Conservation (phyloP, 768 basidiomycete species). For the Scleroderma citrinum region DNA sequence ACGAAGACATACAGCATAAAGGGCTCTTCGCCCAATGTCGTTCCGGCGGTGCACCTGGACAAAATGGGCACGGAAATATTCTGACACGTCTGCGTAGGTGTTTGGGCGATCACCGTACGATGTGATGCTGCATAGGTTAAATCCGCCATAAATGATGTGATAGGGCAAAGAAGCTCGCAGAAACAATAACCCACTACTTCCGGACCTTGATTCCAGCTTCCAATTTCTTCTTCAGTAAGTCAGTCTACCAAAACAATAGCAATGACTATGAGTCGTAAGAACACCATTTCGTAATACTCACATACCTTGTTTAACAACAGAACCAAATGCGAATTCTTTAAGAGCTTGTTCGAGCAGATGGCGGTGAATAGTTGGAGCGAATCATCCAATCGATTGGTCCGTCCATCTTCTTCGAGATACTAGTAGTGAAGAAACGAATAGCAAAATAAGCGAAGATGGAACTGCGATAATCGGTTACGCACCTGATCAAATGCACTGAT, state of each 20-base stretch:
- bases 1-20: slow-evolving; percentile 53
- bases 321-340: slow-evolving; percentile 67
- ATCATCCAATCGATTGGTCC: slow-evolving; percentile 76
- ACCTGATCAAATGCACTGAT: slow-evolving; percentile 87
- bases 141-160: neutral
- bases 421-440: slow-evolving; percentile 24
- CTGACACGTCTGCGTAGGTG: slow-evolving; percentile 60
- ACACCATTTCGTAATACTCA: slow-evolving; percentile 5
- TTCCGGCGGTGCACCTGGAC: slow-evolving; percentile 66
- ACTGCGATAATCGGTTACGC: slow-evolving; percentile 11
- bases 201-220: slow-evolving; percentile 60
- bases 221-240: slow-evolving; percentile 69
- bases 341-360: slow-evolving; percentile 69
- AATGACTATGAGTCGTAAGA: slow-evolving; percentile 4
- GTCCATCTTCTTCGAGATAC: slow-evolving; percentile 80
- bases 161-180: slow-evolving; percentile 1
- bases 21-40: slow-evolving; percentile 49
- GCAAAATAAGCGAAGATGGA: slow-evolving; percentile 9
- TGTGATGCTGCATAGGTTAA: slow-evolving; percentile 49
- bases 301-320: slow-evolving; percentile 74
- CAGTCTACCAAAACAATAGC: slow-evolving; percentile 41
- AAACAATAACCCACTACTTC: slow-evolving; percentile 57
- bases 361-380: slow-evolving; percentile 72
- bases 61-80: slow-evolving; percentile 85
- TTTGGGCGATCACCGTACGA: slow-evolving; percentile 73